Base-by-base conservation (phyloP, 495 filamentous ascomycete genomes). In the Podospora pseudoanserina region DNA sequence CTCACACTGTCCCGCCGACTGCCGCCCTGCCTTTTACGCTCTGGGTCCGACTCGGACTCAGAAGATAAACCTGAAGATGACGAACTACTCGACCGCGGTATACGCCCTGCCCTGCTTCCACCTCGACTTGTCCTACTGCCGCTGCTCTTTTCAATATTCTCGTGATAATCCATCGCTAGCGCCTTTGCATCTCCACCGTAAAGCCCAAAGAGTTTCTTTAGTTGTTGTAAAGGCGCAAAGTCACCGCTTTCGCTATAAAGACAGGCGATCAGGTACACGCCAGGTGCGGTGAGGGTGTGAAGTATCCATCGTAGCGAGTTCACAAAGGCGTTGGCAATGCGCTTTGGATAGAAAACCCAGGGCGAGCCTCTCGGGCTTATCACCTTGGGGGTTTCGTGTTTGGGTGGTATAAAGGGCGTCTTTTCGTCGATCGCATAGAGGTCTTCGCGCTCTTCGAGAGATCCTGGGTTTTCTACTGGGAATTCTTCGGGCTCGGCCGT, bases 231-330 rank as follows among this genome's bases (percentile, higher is more conserved):
- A 18, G 89, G 86, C 62, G 93, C 92, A 76, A 96, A 97, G 32
- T 83, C 81, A 39, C 93, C 93, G 68, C 89, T 78, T 32, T 93
- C 89, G 72, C 96, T 88, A 77, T 90, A 92, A 65, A 97, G 87
- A 72, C 85, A 92, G 65, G 90, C 88, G 62, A 92, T 87, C 18
- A 95, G 78, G 80, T 94, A 97, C 53, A 91, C 82, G 2, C 88
- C 91, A 5, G 96, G 94, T 2, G 89, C 86, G 26, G 89, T 84
- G 44, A 98, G 77, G 5, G 92, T 90, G 62, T 91, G 91, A 19
- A 97, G 79, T 59, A 97, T 83, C 79, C 88, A 91, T 63, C 87
- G 85, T 70, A 95, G 82, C 13, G 88, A 89, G 70, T 89, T 85
- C 34, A 91, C 80, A 67, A 94, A 77, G 61, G 76, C 76, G 55